Base-by-base conservation (phyloP, 371 early-diverging fungal species). In the Circinella minor region DNA sequence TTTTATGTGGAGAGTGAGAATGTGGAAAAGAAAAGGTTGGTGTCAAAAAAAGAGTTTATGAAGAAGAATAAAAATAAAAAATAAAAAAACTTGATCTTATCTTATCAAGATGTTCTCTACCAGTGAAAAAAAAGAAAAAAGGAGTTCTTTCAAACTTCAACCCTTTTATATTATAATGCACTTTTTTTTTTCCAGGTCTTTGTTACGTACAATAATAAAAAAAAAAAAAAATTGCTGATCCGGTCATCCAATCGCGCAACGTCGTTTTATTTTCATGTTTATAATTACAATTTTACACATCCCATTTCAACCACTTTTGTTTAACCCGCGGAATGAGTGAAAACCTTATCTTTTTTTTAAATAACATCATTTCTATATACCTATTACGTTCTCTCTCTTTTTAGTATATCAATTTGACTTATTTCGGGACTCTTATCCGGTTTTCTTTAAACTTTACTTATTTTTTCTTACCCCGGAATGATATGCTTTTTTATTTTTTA, bases 41-140 rank as follows among this genome's bases (percentile, higher is more conserved):
- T 11, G 14, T 49, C 4, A 51, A 8, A n/a, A 51, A 3, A 51
- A 51, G 51, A 51, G 47, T 47, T 1, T 11, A 15, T n/a, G 51
- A 51, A 51, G 7, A 51, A 34, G 36, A 57, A 57, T 1, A 57
- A n/a, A 34, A 10, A 34, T 10, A 7, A 8, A 57, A 18, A 34
- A n/a, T n/a, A n/a, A 34, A n/a, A 14, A 3, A 27, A n/a, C 27
- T 10, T 6, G 54, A 55, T 55, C 69, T 69, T 63, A 69, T 63
- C 63, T 69, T 63, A 69, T 68, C 69, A 43, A 57, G 57, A 57
- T 57, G 57, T 11, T 57, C 20, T 57, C 57, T 27, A 4, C 57
- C 57, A 57, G 57, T 57, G 27, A 57, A 14, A 51, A 34, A n/a
- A 27, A 34, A 10, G 36, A 1, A n/a, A 27, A n/a, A 15, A 51